Evolutionary conservation across 176 grass and related monocot species (phyloP).

Genomic region (Hordeum vulgare): DNA sequence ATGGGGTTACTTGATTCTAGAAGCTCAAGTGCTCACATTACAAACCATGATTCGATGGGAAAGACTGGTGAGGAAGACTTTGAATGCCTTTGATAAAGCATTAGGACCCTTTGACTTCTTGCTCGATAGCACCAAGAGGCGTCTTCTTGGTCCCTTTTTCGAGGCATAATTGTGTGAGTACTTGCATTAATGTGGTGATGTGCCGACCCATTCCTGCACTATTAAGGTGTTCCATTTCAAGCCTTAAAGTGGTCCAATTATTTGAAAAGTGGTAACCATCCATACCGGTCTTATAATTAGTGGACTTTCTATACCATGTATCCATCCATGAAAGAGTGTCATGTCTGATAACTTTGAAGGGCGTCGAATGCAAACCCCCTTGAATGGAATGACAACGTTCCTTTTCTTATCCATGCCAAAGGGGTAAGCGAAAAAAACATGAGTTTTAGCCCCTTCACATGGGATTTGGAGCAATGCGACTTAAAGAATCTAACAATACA

Average conservation of each 20-base stretch:
- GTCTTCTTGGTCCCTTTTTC: background rate
- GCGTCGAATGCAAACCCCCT: background rate
- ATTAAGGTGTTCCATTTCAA: background rate
- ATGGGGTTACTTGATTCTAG: background rate
- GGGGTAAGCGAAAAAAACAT: background rate
- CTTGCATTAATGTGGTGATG: background rate
- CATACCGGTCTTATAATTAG: background rate
- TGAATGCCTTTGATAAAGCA: background rate
- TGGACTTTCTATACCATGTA: background rate
- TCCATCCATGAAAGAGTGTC: background rate
- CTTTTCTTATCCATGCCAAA: background rate
- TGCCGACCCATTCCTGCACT: too few relatives aligned
- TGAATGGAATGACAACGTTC: background rate
- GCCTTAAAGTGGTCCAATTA: background rate
- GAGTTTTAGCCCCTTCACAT: background rate
- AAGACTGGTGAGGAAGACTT: background rate
- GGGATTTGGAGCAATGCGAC: background rate
- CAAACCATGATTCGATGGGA: background rate
- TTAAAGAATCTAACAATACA: background rate
- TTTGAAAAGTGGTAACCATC: background rate
- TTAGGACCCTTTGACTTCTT: background rate
- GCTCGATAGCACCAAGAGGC: background rate
- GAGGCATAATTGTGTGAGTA: background rate
- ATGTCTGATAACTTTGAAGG: background rate
- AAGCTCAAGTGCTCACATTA: background rate